Base-by-base conservation (phyloP, 2,329 filamentous ascomycete species). In the Trichoderma guizhouense region DNA sequence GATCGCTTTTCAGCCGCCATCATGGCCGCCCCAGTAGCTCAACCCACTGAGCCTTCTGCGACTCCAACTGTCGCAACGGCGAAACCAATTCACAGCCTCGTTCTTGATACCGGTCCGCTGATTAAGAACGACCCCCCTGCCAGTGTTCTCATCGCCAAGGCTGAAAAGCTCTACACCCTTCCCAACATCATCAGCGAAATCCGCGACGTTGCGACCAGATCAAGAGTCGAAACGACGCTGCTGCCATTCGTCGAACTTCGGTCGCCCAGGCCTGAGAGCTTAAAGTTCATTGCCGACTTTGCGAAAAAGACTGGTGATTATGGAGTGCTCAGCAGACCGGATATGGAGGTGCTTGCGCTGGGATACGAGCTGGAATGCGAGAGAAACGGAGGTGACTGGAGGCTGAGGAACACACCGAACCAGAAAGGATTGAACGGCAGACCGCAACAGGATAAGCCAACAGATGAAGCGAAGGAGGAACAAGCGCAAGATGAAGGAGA, bases 331-430 rank as follows among this genome's bases (percentile, higher is more conserved):
- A 98, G 95, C 82, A 90, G 88, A 79, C 92, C 94, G 1, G 96
- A 99, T 89, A 85, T 98, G 73, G 92, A 97, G 76, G 88, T 99
- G 53, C 85, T 98, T 78, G 96, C 95, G 9, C 84, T 99, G 71
- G 92, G 94, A 1, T 98, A 98, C 80, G 96, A 99, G 80, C 80
- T 98, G n/a, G 95, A 98, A 77, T 92, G 93, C 77, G 95, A 98
- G 84, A 86, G 91, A 72, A 97, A 97, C 79, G 90, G 91, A n/a
- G 95, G 95, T 2, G 91, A 97, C 79, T 97, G 93, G 92, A 88
- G 95, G 72, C 78, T 98, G 80, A 87, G 95, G 73, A 93, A 88
- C 72, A 87, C 88, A 3, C 95, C 95, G 0, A 92, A 91, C 1
- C 94, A 97, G 80, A 95, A 94, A 81, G 81, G 87, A 1, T 79